A percentile compares a stretch with the other conserved stretches of the same genome.
Conservation (phyloP, 2,329 filamentous ascomycete genomes). For the Pseudocercospora fuligena region DNA sequence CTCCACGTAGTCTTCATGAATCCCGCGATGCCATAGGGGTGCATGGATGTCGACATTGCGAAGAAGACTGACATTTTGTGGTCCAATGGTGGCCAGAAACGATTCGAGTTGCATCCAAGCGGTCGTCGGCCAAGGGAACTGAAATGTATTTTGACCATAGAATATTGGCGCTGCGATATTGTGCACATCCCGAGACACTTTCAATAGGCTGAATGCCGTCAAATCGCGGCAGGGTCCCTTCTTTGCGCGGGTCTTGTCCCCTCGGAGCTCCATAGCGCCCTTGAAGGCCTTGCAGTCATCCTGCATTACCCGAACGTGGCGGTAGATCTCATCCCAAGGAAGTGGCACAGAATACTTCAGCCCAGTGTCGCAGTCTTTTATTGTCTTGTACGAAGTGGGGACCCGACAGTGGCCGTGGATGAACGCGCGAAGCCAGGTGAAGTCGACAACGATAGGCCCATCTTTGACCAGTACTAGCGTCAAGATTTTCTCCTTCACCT, state of each 20-base stretch:
- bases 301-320: slow-evolving; percentile 24
- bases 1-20: slow-evolving; percentile 27
- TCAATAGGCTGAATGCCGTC: slow-evolving; percentile 21
- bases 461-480: slow-evolving; percentile 21
- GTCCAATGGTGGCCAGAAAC: slow-evolving; percentile 28
- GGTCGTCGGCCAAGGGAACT: slow-evolving; percentile 24
- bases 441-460: slow-evolving; percentile 25
- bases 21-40: slow-evolving; percentile 26
- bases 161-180: slow-evolving; percentile 22
- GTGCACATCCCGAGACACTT: slow-evolving; percentile 23
- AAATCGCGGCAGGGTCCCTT: slow-evolving; percentile 23
- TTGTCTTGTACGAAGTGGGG: slow-evolving; percentile 15
- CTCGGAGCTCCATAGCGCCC: slow-evolving; percentile 26
- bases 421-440: slow-evolving; percentile 31
- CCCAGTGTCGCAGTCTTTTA: background rate
- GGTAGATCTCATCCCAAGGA: slow-evolving; percentile 17
- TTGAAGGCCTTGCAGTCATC: slow-evolving; percentile 25
- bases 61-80: slow-evolving; percentile 18
- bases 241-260: slow-evolving; percentile 23
- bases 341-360: slow-evolving; percentile 20
- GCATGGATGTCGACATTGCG: slow-evolving; percentile 25
- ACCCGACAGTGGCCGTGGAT: slow-evolving; percentile 27
- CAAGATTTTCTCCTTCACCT: slow-evolving; percentile 26
- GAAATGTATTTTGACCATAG: slow-evolving; percentile 29
- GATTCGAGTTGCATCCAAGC: slow-evolving; percentile 32